phyloP scores from a whole-genome alignment of 148 eudicot genomes.

The Amaranthus cruentus region DNA sequence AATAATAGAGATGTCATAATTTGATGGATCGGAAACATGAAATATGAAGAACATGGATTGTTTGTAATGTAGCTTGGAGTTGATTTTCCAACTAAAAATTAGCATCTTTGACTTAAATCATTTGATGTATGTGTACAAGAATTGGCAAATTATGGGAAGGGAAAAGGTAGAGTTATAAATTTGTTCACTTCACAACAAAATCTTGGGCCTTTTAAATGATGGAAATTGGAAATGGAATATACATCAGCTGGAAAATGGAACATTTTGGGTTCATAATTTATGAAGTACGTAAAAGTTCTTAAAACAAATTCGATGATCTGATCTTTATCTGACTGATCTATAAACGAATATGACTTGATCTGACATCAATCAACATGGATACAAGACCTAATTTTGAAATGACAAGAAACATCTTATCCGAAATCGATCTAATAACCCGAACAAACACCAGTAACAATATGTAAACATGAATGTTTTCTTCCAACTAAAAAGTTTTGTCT shows the following conservation, averaged over 20 bases:
- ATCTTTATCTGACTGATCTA: too few relatives aligned
- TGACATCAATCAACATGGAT: too few relatives aligned
- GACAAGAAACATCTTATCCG: too few relatives aligned
- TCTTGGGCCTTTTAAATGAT: background rate
- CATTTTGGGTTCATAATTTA: background rate
- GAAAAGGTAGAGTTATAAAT: too few relatives aligned
- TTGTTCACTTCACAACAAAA: background rate
- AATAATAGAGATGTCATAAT: slow-evolving; percentile 10
- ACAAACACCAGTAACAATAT: background rate
- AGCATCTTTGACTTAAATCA: slow-evolving; percentile 18
- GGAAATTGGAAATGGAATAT: background rate
- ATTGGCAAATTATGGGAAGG: background rate
- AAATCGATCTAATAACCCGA: too few relatives aligned
- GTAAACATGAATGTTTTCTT: background rate
- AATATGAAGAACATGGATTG: slow-evolving; percentile 22
- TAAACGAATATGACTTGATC: too few relatives aligned
- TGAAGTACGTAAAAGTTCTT: too few relatives aligned
- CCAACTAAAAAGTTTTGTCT: slow-evolving; percentile 4
- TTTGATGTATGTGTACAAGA: background rate
- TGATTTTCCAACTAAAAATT: slow-evolving; percentile 3
- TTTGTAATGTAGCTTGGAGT: slow-evolving; percentile 11
- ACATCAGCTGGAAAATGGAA: background rate
- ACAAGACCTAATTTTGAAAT: too few relatives aligned
- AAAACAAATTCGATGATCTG: too few relatives aligned
- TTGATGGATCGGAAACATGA: background rate